Evolutionary conservation across 305 asterid species (phyloP).

Genomic region (Fraxinus xanthoxyloides): DNA sequence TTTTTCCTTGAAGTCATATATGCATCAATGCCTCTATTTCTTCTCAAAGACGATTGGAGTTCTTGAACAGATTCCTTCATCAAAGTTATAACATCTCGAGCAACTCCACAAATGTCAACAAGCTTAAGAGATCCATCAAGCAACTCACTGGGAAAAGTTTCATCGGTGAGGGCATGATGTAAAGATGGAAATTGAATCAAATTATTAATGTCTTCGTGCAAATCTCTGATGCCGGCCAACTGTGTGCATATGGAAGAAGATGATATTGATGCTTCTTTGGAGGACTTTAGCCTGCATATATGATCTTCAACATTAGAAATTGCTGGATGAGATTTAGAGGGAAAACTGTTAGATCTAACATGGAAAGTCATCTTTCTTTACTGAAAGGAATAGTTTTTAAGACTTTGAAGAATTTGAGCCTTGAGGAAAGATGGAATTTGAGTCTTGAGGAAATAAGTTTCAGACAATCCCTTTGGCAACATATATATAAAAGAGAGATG

Average conservation of each 20-base stretch:
- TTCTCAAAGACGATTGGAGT: not conserved
- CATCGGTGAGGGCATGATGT: not conserved
- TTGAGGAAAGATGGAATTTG: not conserved
- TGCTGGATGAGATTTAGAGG: slow-evolving; percentile 1
- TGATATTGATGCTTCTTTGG: not conserved
- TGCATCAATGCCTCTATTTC: not conserved
- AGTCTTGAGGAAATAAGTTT: not conserved
- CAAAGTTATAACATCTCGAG: not conserved
- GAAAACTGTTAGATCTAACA: not conserved
- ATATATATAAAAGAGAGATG: not conserved
- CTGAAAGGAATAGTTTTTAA: not conserved
- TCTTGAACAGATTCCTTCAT: slow-evolving; percentile 16
- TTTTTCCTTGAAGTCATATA: not conserved
- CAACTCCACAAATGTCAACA: slow-evolving; percentile 12
- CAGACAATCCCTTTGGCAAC: not conserved
- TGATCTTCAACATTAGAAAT: not conserved
- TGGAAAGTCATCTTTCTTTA: not conserved
- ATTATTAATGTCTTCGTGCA: slow-evolving; percentile 12
- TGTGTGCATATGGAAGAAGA: not conserved
- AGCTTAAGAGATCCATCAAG: not conserved
- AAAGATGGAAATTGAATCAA: slow-evolving; percentile 5
- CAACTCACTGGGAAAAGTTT: not conserved
- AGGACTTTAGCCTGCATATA: not conserved
- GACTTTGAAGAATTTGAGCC: not conserved
- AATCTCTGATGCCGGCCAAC: not conserved